Evolutionary conservation across 1,284 basidiomycete species (phyloP), one percentile per base, ranked within the genome.

Genomic region (Spongiforma sp.): DNA sequence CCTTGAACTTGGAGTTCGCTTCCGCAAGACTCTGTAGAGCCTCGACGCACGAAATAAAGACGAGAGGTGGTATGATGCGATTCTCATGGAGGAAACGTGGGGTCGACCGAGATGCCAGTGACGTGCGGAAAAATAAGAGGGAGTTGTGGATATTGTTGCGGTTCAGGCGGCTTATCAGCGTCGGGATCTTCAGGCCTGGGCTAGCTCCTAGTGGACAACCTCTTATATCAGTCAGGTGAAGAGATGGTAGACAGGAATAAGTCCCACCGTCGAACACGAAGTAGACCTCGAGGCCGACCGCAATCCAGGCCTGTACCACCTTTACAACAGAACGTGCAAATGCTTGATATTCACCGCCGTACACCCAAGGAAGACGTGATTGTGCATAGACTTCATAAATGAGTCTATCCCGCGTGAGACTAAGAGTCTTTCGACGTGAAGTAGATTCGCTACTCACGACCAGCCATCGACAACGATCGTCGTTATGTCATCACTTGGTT

Each of bases 241-340:
- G 56, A 59, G 24, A 21, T 43, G n/a, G 6, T 24, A 41, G 30
- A 37, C 28, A 53, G 59, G 48, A 54, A 34, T 24, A 12, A 41
- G 2, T 79, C 87, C 65, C 68, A 95, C 96, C 96, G 76, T 99
- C 96, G 74, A 98, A 98, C 10, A 98, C 94, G 72, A 98, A 95
- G 62, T 90, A 86, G 2, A 95, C 83, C 63, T 85, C 82, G 54
- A 97, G 78, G 9, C 93, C 93, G 5, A 94, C 83, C 28, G 79
- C 77, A 36, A 91, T 80, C 94, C 93, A 96, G 2, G 88, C 87
- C 62, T 82, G 75, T 12, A 93, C 84, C 21, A 92, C 82, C 53
- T 73, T 77, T 52, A 78, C 78, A 5, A 92, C 81, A 12, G 88
- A 74, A 15, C 76, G 71, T 24, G 81, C 81, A 70, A 94, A 91